phyloP scores from a whole-genome alignment of 2,329 filamentous ascomycete species.

The Diaporthe sp. region DNA sequence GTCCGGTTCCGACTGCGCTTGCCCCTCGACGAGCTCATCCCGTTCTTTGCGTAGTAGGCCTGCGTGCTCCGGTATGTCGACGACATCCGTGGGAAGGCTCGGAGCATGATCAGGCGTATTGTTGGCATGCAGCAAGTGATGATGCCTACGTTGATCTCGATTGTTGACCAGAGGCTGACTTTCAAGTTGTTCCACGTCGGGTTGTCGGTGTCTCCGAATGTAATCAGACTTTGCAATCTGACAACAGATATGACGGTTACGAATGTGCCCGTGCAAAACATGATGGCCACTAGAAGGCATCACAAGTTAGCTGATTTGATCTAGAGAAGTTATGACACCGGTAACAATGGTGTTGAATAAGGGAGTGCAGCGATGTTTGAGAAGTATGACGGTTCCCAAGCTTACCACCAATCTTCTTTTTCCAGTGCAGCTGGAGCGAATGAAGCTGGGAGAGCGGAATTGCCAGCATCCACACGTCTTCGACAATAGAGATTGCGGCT shows the following conservation, averaged over 20 bases:
- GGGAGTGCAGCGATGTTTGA: neutral
- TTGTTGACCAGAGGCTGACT: conserved; percentile 51
- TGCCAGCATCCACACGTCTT: conserved; percentile 58
- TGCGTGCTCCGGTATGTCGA: conserved; percentile 33
- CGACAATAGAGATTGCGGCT: conserved; percentile 59
- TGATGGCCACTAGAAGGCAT: conserved; percentile 46
- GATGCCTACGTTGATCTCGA: conserved; percentile 53
- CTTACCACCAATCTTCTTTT: conserved; percentile 59
- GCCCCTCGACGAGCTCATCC: conserved; percentile 14
- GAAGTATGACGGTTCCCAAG: neutral
- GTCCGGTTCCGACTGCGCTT: conserved; percentile 20
- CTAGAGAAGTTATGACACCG: neutral
- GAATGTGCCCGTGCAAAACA: conserved; percentile 62
- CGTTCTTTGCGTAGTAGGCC: conserved; percentile 26
- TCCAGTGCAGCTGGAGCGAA: conserved; percentile 57
- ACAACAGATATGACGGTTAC: conserved; percentile 52
- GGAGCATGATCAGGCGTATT: conserved; percentile 48
- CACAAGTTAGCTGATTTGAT: neutral
- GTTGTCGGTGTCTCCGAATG: conserved; percentile 48
- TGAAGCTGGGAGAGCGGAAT: conserved; percentile 60
- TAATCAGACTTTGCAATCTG: conserved; percentile 49
- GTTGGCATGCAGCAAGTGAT: conserved; percentile 53
- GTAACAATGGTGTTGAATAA: neutral
- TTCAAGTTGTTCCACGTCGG: conserved; percentile 49
- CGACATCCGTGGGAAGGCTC: conserved; percentile 45